Base-by-base conservation (phyloP, 805 yeast genomes). In the Lipomyces yamanashiensis region DNA sequence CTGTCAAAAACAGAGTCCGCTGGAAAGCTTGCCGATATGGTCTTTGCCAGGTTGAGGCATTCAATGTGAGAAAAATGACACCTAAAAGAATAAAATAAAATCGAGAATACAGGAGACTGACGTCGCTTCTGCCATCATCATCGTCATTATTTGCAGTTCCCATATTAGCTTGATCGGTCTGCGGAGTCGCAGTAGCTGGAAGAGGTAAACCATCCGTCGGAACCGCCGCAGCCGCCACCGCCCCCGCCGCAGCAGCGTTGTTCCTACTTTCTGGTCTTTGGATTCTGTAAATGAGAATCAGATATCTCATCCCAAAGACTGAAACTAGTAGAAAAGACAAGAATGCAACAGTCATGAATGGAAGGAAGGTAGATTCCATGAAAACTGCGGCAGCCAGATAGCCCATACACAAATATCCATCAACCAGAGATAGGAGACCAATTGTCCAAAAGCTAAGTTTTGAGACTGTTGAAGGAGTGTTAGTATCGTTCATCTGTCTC, bases 391-490 rank as follows among this genome's bases (percentile, higher is more conserved):
- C 76, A 44, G 89, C 79, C 61, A 90, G 76, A 53, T 87, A 84
- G 40, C 86, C 72, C 75, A 89, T 80, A 15, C 90, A 84, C 21
- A 87, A 71, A 1, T 89, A 79, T 0, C 93, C 90, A 75, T 92
- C 97, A 10, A 84, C 82, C 50, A 86, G 69, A 62, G 86, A 81
- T 76, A 89, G 85, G 67, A 85, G 79, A 8, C 87, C 84, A 37
- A 90, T 77, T 2, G 92, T 77, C 80, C 85, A 85, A 58, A 89
- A 84, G 8, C 96, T 87, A 7, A 92, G 82, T 58, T 87, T 82
- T 3, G 92, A 85, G 37, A 89, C 81, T 5, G 88, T 85, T 0
- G 96, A 90, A 0, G 97, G 97, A 0, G 97, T 89, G 68, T 82
- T 84, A 2, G 89, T 82, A 39, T 79, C 76, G 61, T 86, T 84